Percentiles rank a stretch among this genome's conserved stretches.
phyloP scores from a whole-genome alignment of 192 early-diverging fungal species.

The Coemansia sp. region DNA sequence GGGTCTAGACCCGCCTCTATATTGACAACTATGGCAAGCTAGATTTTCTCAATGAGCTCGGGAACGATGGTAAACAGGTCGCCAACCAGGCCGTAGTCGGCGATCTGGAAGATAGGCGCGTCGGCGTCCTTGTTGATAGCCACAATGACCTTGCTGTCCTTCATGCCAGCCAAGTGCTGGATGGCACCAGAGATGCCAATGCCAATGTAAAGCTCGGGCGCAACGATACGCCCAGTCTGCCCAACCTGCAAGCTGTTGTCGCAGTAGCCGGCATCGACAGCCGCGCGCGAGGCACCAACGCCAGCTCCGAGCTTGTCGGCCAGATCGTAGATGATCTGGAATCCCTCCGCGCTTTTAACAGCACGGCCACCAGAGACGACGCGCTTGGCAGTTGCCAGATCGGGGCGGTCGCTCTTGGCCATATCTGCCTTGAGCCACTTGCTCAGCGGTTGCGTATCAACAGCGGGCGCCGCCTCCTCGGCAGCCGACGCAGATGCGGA shows the following conservation, averaged over 20 bases:
- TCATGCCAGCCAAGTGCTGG: conserved; percentile 98
- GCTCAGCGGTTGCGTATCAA: conserved; percentile 58
- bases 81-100: conserved; percentile 93
- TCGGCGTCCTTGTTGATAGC: conserved; percentile 99
- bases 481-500: conserved; percentile 57
- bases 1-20: not conserved
- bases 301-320: conserved; percentile 93
- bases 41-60: conserved; percentile 88
- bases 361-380: conserved; percentile 95
- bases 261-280: conserved; percentile 95
- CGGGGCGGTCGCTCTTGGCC: conserved; percentile 92
- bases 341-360: conserved; percentile 95
- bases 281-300: conserved; percentile 96
- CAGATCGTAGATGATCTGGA: conserved; percentile 81
- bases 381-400: conserved; percentile 80
- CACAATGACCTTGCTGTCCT: conserved; percentile 98
- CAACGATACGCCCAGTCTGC: conserved; percentile 97
- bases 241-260: conserved; percentile 97
- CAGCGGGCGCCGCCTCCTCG: conserved; percentile 66
- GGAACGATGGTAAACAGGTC: conserved; percentile 93
- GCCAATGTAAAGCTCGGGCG: conserved; percentile 92
- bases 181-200: conserved; percentile 97
- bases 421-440: conserved; percentile 89
- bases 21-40: not conserved
- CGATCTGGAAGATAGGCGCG: conserved; percentile 96